Base-by-base conservation (phyloP, 2,329 filamentous ascomycete genomes). In the Pseudogymnoascus sp. region DNA sequence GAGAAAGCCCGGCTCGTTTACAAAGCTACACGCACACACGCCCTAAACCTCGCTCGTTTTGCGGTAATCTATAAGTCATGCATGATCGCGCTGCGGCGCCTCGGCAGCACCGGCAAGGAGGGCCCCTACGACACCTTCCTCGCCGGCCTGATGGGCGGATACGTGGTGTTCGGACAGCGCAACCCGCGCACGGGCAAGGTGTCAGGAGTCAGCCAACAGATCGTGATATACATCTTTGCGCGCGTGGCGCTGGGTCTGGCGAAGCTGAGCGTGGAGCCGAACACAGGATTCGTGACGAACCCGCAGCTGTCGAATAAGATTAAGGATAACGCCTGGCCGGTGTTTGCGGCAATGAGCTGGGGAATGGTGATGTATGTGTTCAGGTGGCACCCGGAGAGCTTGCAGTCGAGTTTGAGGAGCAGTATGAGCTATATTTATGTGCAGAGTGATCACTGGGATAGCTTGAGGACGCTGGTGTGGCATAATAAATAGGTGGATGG, bases 381-480 rank as follows among this genome's bases (percentile, higher is more conserved):
- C 79, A 84, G 89, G 69, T 90, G 89, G 83, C 87, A 97, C 77
- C 92, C 94, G 4, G 90, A 95, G 70, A 90, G 89, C 62, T 82
- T 99, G 72, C 94, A 97, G 81, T 85, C 87, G 64, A 97, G 92
- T 74, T 77, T 99, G 80, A 84, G 91, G 74, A 92, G 87, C 76
- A 97, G 92, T 78, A 99, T 99, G 94, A 90, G 85, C 69, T 99
- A 99, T 72, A 96, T 99, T 80, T 99, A 93, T 74, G 82, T 85
- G 63, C 89, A 97, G 74, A 91, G 89, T 66, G 89, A 97, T 71
- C 82, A 89, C 63, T 99, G 93, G 91, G 89, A 96, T 72, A 89
- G 87, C 39, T 79, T 96, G 72, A 80, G 88, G 74, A 97, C 87
- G 67, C 86, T 97, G 70, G 71, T 96, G 18, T 88, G 90, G 82